Conservation (phyloP, 192 early-diverging fungal genomes). For the Backusella morwellensis region DNA sequence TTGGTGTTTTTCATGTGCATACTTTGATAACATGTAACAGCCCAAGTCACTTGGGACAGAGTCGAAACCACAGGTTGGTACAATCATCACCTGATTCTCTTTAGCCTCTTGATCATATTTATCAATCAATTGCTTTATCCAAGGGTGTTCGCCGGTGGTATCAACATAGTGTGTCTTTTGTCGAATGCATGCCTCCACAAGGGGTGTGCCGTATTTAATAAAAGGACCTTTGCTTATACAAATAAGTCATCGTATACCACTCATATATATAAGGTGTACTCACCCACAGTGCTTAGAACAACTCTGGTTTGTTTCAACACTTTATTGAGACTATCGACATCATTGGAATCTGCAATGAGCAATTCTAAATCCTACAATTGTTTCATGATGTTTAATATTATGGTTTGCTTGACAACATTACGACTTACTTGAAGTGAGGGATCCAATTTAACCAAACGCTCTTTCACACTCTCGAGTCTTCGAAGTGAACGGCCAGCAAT, state of each 20-base stretch:
- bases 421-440: conserved; percentile 39
- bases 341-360: conserved; percentile 66
- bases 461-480: conserved; percentile 63
- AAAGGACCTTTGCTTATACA: conserved; percentile 57
- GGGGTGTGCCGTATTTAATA: conserved; percentile 61
- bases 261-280: neutral
- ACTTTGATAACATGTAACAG: conserved; percentile 55
- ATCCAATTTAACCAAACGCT: conserved; percentile 52
- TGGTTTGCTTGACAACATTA: neutral
- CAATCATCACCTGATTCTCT: conserved; percentile 65
- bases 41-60: conserved; percentile 89
- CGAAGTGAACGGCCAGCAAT: conserved; percentile 71
- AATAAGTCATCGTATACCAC: neutral
- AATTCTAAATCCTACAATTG: conserved; percentile 48
- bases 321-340: conserved; percentile 58
- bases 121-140: conserved; percentile 62
- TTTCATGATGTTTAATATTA: neutral
- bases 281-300: conserved; percentile 77
- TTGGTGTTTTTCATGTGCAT: neutral
- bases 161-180: conserved; percentile 84
- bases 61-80: conserved; percentile 88
- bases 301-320: conserved; percentile 65
- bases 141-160: conserved; percentile 79
- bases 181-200: conserved; percentile 70
- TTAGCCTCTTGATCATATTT: conserved; percentile 67